phyloP scores from a whole-genome alignment of 176 grass and related monocot species.

The Oryza coarctata region DNA sequence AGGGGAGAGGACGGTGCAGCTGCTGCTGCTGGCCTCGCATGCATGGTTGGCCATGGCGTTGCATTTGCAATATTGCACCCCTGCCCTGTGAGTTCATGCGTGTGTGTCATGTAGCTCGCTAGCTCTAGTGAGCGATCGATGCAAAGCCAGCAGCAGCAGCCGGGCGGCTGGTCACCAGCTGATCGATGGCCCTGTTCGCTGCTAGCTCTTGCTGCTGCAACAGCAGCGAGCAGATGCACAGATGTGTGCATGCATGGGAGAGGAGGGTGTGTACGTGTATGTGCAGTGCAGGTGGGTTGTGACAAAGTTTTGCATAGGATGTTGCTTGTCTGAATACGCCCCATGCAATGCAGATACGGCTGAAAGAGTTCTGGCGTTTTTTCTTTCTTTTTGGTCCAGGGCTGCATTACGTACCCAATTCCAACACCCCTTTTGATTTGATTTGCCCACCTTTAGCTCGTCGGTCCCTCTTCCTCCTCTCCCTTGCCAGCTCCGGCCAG shows the following conservation, averaged over 20 bases:
- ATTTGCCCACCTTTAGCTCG: not conserved
- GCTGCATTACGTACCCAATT: constrained; percentile 32
- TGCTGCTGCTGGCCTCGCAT: no score
- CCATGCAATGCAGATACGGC: constrained; percentile 34
- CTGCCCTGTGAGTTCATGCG: not conserved
- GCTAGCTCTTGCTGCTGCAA: not conserved
- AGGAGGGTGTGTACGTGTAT: constrained; percentile 25
- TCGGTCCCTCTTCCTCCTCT: not conserved
- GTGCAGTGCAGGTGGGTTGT: constrained; percentile 12
- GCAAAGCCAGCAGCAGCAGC: no score
- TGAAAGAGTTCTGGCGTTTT: constrained; percentile 42
- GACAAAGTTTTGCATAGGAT: constrained; percentile 56
- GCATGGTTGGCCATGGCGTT: no score
- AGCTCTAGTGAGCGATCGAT: constrained; percentile 18
- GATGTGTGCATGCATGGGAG: not conserved
- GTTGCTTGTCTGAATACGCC: constrained; percentile 43
- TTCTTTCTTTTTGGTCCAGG: not conserved
- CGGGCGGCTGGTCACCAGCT: not conserved
- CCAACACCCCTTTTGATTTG: not conserved
- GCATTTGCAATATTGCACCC: not conserved
- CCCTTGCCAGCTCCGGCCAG: not conserved
- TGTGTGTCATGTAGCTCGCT: no score
- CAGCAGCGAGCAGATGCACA: constrained; percentile 20
- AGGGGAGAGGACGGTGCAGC: no score
- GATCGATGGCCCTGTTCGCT: constrained; percentile 12